A percentile compares a stretch with the other conserved stretches of the same genome.
Evolutionary conservation across 2,329 filamentous ascomycete genomes (phyloP).

Genomic region (Chaetomiaceae sp.): DNA sequence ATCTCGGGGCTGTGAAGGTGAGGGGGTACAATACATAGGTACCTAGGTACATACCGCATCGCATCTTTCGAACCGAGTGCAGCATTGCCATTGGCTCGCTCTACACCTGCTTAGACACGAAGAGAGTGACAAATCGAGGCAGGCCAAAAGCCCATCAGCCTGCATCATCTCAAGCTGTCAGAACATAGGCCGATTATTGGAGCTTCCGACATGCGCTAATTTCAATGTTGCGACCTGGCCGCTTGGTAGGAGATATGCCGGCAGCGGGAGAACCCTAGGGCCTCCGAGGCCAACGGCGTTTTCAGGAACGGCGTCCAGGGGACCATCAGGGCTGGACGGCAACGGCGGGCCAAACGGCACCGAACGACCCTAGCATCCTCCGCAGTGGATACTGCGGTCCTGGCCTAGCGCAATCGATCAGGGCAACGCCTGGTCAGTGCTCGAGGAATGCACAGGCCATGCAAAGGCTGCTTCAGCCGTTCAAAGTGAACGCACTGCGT

Average conservation of each 20-base stretch:
- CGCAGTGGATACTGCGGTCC: conserved; percentile 1
- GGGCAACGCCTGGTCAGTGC: conserved; percentile 2
- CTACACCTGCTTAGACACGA: neutral
- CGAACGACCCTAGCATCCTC: conserved; percentile 4
- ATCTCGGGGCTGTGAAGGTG: conserved; percentile 7
- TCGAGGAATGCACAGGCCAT: neutral
- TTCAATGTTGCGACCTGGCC: no score
- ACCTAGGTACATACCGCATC: neutral
- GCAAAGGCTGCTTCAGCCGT: no score
- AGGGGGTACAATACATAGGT: no score
- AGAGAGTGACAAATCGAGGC: neutral
- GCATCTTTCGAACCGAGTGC: neutral
- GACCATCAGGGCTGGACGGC: neutral
- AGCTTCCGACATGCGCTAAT: no score
- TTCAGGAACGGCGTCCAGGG: conserved; percentile 4
- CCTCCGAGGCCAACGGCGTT: neutral
- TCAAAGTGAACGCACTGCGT: neutral
- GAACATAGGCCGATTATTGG: no score
- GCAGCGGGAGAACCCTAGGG: conserved; percentile 11
- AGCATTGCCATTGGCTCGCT: neutral
- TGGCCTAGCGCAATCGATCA: neutral
- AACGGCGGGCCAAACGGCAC: conserved; percentile 12
- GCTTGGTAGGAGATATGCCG: neutral
- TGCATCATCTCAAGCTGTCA: neutral
- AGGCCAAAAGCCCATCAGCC: neutral